Conservation (phyloP, 352 stramenopile genomes). For the Phytophthora crassamura region DNA sequence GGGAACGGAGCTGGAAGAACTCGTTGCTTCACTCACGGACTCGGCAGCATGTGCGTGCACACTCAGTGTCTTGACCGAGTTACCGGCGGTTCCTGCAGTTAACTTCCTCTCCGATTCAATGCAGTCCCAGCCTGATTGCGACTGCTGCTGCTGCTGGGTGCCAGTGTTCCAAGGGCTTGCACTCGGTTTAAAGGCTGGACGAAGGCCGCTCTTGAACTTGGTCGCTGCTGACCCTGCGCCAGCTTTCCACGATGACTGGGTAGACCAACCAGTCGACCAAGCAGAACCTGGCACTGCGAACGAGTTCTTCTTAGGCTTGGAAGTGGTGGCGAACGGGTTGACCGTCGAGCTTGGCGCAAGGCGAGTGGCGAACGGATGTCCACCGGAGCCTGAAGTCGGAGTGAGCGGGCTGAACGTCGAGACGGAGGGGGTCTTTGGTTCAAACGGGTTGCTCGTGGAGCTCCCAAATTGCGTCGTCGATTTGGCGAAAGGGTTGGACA, state of each 20-base stretch:
- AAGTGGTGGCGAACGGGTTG: not conserved
- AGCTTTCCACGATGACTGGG: not conserved
- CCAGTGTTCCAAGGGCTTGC: conserved; percentile 3
- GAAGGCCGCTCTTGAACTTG: conserved; percentile 22
- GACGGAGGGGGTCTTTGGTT: not conserved
- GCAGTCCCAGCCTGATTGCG: conserved; percentile 14
- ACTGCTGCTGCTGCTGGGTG: conserved; percentile 1
- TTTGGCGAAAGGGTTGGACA: conserved; percentile 2
- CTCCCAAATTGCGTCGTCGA: not conserved
- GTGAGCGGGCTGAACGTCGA: conserved; percentile 2
- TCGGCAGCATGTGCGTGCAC: not conserved
- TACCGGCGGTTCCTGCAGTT: not conserved
- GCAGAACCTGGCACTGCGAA: conserved; percentile 2
- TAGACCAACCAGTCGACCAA: conserved; percentile 1
- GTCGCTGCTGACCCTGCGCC: conserved; percentile 3
- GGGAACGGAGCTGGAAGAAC: not conserved
- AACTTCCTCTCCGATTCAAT: conserved; percentile 7
- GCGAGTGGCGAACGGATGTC: conserved; percentile 13
- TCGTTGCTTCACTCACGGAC: conserved; percentile 5
- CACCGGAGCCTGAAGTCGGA: not conserved
- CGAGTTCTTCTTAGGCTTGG: not conserved
- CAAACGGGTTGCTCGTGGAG: conserved; percentile 18
- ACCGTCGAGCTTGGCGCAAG: not conserved
- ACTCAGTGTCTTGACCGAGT: not conserved
- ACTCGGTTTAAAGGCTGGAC: conserved; percentile 5